Evolutionary conservation across 352 stramenopile species (phyloP), one percentile per base, ranked within the genome.

Genomic region (Achlya hypogyna): DNA sequence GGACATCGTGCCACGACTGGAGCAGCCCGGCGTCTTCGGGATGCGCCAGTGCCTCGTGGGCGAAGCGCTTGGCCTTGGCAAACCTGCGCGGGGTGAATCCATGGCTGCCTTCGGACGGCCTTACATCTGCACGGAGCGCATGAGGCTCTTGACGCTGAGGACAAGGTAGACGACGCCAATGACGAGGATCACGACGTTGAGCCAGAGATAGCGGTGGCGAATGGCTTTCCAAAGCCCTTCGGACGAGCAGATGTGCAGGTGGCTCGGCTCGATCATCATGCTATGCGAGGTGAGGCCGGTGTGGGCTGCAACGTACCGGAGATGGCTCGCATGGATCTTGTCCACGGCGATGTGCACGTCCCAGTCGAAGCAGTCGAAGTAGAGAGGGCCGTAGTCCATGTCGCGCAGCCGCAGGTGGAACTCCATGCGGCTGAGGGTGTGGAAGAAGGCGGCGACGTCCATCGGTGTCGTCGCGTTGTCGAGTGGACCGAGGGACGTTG

Each of bases 301-400:
- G 2, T 59, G 8, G 25, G 38, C 38, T 42, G 38, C 31, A 28
- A 56, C 51, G n/a, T 67, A 70, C 52, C 52, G 51, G 18, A 70
- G 22, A 53, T 64, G 64, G n/a, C 53, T 65, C n/a, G 53, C 56
- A 51, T 89, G 67, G 20, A 84, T 67, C 34, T 78, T 76, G 32
- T 74, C 53, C 27, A 93, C 74, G 4, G 66, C 69, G 43, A 90
- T 65, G 63, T 81, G 78, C 20, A 95, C 72, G 34, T 76, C 70
- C 86, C 86, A 95, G 62, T 89, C 82, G 68, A 93, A 95, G 63
- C 86, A 95, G 49, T 95, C 86, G 47, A 80, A 70, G 70, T 95
- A 95, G 42, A 83, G 88, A 51, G 78, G 69, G 16, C 85, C 85
- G 62, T 85, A 84, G 69, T 95, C 84, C 10, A 71, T 76, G 43